Evolutionary conservation across 2,329 filamentous ascomycete species (phyloP), one percentile per base, ranked within the genome.

Genomic region (Fusarium tanahbumbuense): DNA sequence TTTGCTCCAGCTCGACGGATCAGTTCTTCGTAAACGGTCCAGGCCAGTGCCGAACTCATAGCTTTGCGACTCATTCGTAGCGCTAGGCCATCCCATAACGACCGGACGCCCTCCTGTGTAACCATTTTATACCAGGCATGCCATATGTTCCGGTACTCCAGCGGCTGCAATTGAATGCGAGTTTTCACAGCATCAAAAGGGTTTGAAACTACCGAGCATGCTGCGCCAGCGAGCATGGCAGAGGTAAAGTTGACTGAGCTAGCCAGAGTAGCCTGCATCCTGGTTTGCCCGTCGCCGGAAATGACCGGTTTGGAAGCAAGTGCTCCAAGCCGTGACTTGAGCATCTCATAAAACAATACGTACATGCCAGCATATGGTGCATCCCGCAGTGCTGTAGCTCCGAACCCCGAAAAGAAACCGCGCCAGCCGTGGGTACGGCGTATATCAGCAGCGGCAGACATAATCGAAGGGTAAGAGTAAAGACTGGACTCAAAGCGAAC

Each of bases 101-200:
- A 92, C 56, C 91, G 86, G 22, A 92, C 73, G 0, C 95, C 95
- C 69, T 98, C 95, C 74, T 97, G 92, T 3, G 82, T 81, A 6
- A 98, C 79, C 92, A 99, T 97, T 77, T 89, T 86, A 75, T 85
- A 87, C 42, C 87, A 89, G 1, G 94, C 93, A 67, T 92, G 89
- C 71, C 92, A 80, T 86, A 95, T 93, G 76, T 98, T 98, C 34
- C 86, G 85, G 77, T 98, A 99, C 60, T 88, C 86, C 9, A 84
- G 85, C 6, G 96, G 96, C 83, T 97, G 93, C 34, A 99, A 85
- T 82, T 99, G 96, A 73, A 99, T 89, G 52, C 96, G 85, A 23
- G 96, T 99, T 83, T 99, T 99, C 79, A 98, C 90, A 1, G 94
- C 94, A 80, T 99, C 96, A 76, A 98, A 98, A 0, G 96, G 96